Evolutionary conservation across 2,329 filamentous ascomycete genomes (phyloP).

Genomic region (Fusarium robinianum): DNA sequence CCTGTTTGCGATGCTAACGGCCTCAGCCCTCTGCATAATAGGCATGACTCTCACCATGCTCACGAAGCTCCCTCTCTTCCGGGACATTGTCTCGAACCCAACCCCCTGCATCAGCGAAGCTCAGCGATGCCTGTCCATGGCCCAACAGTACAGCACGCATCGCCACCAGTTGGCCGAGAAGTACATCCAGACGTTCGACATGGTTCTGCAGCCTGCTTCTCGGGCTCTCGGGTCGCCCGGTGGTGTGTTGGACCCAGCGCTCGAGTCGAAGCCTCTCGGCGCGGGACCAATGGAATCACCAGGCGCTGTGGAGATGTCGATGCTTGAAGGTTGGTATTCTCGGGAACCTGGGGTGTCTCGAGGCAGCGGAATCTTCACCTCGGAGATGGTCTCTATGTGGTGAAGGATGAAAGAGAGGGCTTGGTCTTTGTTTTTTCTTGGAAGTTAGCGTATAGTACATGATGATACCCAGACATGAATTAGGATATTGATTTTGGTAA

Average conservation of each 20-base stretch:
- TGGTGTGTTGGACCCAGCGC: conserved; percentile 26
- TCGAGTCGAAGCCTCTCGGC: conserved; percentile 21
- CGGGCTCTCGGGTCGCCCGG: conserved; percentile 15
- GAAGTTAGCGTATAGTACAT: conserved; percentile 9
- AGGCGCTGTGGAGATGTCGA: conserved; percentile 23
- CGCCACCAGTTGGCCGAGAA: conserved; percentile 19
- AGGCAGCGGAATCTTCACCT: conserved; percentile 15
- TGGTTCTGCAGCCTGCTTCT: conserved; percentile 21
- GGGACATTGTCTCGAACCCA: conserved; percentile 25
- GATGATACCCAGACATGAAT: conserved; percentile 25
- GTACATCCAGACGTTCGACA: conserved; percentile 26
- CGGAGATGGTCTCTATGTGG: conserved; percentile 31
- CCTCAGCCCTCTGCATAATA: conserved; percentile 26
- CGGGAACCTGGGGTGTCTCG: conserved; percentile 13
- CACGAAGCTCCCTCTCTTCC: conserved; percentile 29
- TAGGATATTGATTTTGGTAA: conserved; percentile 4
- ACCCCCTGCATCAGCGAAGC: conserved; percentile 25
- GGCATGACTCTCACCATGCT: conserved; percentile 34
- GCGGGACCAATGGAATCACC: conserved; percentile 8
- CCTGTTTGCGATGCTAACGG: neutral
- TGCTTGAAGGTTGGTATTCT: conserved; percentile 33
- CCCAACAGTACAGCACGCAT: conserved; percentile 23
- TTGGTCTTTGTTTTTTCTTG: conserved; percentile 10
- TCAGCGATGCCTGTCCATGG: conserved; percentile 29
- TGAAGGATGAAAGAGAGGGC: conserved; percentile 7